A percentile compares a stretch with the other conserved stretches of the same genome.
Conservation (phyloP, 192 early-diverging fungal species). For the Oehlia diaphana region DNA sequence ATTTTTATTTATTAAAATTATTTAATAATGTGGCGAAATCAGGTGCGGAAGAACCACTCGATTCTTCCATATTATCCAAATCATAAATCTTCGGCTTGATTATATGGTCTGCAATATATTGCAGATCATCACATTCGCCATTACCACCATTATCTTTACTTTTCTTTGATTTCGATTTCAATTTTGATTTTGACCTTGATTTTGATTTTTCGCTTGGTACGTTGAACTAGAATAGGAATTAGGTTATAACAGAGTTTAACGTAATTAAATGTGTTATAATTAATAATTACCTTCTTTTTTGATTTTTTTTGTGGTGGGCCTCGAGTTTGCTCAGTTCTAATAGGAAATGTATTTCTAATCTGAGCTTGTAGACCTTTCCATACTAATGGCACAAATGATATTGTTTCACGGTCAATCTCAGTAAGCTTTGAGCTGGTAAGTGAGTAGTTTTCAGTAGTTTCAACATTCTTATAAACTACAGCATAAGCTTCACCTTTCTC, state of each 20-base stretch:
- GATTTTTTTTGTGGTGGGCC: too few species aligned
- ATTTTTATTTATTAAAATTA: background rate
- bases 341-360: conserved; percentile 37
- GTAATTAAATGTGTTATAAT: too few species aligned
- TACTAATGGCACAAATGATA: conserved; percentile 28
- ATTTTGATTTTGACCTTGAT: too few species aligned
- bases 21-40: background rate
- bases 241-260: too few species aligned
- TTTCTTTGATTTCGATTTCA: background rate
- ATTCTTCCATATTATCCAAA: background rate
- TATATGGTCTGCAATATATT: background rate
- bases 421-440: background rate
- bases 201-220: too few species aligned
- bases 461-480: conserved; percentile 17
- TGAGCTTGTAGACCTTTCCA: conserved; percentile 36
- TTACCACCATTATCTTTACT: background rate
- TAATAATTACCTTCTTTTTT: too few species aligned
- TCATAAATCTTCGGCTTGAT: background rate
- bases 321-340: background rate
- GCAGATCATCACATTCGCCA: background rate
- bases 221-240: too few species aligned
- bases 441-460: background rate
- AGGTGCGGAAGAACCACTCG: background rate
- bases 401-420: conserved; percentile 25
- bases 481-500: conserved; percentile 18